Conservation (phyloP, 345 rosid genomes). For the Barbarea vulgaris region DNA sequence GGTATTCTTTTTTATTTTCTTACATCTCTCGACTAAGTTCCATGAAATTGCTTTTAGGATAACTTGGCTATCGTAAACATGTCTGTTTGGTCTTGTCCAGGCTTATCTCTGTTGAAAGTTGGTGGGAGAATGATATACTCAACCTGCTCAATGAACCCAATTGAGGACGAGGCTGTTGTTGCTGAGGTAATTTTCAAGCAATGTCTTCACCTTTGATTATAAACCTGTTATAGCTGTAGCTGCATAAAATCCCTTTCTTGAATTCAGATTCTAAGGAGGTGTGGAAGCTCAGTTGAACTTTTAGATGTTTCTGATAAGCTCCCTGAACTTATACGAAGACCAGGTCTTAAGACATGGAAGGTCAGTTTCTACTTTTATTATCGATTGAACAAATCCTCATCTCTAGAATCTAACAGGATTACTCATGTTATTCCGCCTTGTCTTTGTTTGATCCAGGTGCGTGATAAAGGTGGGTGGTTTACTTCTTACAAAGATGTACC, state of each 20-base stretch:
- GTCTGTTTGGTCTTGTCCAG: constrained; percentile 44
- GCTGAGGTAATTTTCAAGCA: constrained; percentile 60
- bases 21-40: not conserved
- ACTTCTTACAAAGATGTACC: constrained; percentile 70
- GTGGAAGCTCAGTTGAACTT: constrained; percentile 82
- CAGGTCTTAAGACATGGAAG: constrained; percentile 89
- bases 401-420: not conserved
- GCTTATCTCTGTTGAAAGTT: constrained; percentile 77
- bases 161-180: constrained; percentile 94
- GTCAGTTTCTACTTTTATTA: constrained; percentile 42
- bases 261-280: constrained; percentile 73
- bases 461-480: constrained; percentile 74
- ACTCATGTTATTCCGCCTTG: not conserved
- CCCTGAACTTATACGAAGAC: constrained; percentile 83
- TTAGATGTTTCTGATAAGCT: constrained; percentile 79
- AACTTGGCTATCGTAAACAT: not conserved
- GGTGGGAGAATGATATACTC: constrained; percentile 97
- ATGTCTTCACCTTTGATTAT: not conserved
- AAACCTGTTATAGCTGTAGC: not conserved
- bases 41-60: not conserved
- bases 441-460: constrained; percentile 55
- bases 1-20: constrained; percentile 40
- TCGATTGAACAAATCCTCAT: not conserved
- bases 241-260: not conserved
- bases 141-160: constrained; percentile 93